These are phyloP conservation scores for Venturia asperata DNA, from an alignment of 2,329 filamentous ascomycete species.

Conservation along the genomic window DNA sequence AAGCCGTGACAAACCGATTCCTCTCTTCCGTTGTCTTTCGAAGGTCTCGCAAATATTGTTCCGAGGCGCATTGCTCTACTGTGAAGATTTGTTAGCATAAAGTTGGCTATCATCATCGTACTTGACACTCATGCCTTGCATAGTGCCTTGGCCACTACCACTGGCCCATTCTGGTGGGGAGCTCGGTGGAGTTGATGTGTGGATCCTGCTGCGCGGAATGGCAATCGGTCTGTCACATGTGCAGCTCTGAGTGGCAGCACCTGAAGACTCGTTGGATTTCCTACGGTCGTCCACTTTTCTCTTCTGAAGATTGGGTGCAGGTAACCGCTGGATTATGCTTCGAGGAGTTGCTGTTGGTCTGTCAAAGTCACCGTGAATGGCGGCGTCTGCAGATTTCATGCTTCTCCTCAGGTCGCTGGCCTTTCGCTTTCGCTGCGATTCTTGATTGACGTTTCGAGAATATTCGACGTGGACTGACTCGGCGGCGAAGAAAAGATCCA, in stretches of 20 bases:
- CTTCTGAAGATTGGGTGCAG: background rate
- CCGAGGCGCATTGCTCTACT: background rate
- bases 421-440: background rate
- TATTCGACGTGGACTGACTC: background rate
- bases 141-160: background rate
- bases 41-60: background rate
- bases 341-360: background rate
- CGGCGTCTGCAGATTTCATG: background rate
- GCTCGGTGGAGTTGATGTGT: background rate
- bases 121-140: background rate
- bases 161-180: background rate
- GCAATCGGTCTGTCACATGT: background rate
- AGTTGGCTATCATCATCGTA: background rate
- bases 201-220: background rate
- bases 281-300: background rate
- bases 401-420: background rate
- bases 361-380: background rate
- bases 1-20: background rate
- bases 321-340: background rate
- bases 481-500: background rate
- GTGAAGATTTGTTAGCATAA: background rate
- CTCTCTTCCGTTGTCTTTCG: background rate
- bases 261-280: background rate
- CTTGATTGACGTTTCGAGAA: background rate
- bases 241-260: background rate